A percentile compares a stretch with the other conserved stretches of the same genome.
Conservation (phyloP, 108 stramenopile genomes). For the Cyclotella sp. region DNA sequence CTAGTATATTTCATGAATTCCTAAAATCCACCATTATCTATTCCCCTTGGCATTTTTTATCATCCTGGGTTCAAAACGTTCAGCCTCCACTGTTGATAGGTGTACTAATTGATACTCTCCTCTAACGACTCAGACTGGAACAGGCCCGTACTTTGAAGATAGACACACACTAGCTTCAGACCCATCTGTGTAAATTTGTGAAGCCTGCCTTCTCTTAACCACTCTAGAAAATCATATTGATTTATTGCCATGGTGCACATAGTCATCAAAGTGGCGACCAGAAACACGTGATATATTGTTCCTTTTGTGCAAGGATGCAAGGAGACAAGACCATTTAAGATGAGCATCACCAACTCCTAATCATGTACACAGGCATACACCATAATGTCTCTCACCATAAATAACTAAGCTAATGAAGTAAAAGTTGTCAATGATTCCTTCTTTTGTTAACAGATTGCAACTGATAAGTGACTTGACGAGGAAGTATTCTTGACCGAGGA, state of each 20-base stretch:
- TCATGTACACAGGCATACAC: no score
- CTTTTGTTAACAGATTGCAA: background rate
- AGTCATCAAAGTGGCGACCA: constrained; percentile 14
- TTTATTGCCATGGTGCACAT: background rate
- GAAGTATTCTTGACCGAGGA: background rate
- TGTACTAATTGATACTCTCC: background rate
- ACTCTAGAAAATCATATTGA: constrained; percentile 5
- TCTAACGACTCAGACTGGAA: background rate
- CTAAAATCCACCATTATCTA: no score
- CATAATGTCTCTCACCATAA: background rate
- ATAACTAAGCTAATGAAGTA: background rate
- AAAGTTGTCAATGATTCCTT: background rate
- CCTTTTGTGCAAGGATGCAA: constrained; percentile 6
- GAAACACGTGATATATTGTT: constrained; percentile 10
- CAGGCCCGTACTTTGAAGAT: constrained; percentile 2
- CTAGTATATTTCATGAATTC: no score
- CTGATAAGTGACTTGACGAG: background rate
- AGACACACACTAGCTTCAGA: constrained; percentile 10
- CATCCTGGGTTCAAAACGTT: no score
- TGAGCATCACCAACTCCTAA: background rate
- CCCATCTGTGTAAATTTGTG: constrained; percentile 5
- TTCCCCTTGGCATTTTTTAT: no score
- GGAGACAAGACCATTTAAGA: no score
- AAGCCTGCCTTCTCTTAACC: constrained; percentile 17
- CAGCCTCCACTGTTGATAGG: no score